phyloP scores from a whole-genome alignment of 768 basidiomycete genomes.

The Coprinopsis marcescibilis region DNA sequence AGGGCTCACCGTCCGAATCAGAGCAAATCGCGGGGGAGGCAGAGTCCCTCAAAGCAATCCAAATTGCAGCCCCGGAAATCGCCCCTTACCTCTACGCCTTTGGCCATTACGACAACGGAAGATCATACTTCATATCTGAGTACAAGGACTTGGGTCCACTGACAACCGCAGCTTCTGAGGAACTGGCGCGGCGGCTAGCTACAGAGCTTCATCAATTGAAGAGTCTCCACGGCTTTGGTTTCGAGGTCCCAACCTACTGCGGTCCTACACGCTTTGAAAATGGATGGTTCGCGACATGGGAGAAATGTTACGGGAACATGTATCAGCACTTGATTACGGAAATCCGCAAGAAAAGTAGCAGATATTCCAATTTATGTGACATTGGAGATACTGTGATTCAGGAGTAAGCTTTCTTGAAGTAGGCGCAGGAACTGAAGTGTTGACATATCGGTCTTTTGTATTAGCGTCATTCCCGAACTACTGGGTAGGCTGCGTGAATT shows the following conservation, averaged over 20 bases:
- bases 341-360: conserved; percentile 47
- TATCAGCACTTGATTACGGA: conserved; percentile 51
- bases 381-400: conserved; percentile 17
- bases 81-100: conserved; percentile 51
- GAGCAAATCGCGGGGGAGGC: conserved; percentile 70
- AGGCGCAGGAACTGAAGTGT: neutral
- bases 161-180: conserved; percentile 36
- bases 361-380: conserved; percentile 17
- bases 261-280: conserved; percentile 66
- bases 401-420: conserved; percentile 30
- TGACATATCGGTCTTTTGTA: neutral
- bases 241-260: conserved; percentile 70
- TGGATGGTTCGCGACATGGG: conserved; percentile 72
- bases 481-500: conserved; percentile 47
- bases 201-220: conserved; percentile 56
- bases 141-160: conserved; percentile 57
- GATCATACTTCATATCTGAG: conserved; percentile 68
- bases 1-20: conserved; percentile 41
- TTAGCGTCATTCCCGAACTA: conserved; percentile 68
- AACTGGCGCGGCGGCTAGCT: conserved; percentile 58
- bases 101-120: conserved; percentile 35
- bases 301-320: conserved; percentile 58
- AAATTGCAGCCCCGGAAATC: conserved; percentile 59
- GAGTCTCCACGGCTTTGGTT: conserved; percentile 59
- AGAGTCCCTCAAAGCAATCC: conserved; percentile 60